Conservation (phyloP, 192 early-diverging fungal species). For the Coemansia erecta region DNA sequence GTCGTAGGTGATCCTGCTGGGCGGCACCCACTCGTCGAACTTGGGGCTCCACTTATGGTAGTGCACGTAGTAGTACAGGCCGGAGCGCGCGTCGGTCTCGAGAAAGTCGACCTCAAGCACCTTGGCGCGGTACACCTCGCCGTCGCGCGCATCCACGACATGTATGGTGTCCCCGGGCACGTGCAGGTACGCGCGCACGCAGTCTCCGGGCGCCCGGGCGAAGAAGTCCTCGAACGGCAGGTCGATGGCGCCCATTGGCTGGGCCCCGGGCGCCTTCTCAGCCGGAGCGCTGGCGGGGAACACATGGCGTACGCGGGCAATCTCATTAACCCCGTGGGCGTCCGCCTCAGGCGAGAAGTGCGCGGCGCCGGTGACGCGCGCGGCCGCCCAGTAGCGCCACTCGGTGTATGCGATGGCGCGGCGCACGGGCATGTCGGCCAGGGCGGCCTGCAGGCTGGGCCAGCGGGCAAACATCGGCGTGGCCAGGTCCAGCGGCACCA, state of each 20-base stretch:
- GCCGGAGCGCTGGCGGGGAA: too few relatives aligned
- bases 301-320: background rate
- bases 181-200: slow-evolving; percentile 37
- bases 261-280: too few relatives aligned
- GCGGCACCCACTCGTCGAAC: slow-evolving; percentile 49
- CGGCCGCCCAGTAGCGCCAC: slow-evolving; percentile 29
- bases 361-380: background rate
- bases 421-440: slow-evolving; percentile 26
- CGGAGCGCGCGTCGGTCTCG: slow-evolving; percentile 14
- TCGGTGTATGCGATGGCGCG: slow-evolving; percentile 49
- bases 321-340: background rate
- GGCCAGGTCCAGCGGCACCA: slow-evolving; percentile 23
- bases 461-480: slow-evolving; percentile 6
- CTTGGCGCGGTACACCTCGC: slow-evolving; percentile 16
- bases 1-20: slow-evolving; percentile 37
- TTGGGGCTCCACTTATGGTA: slow-evolving; percentile 37
- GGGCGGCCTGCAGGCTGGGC: background rate
- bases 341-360: too few relatives aligned
- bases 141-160: slow-evolving; percentile 35
- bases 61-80: slow-evolving; percentile 45
- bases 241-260: too few relatives aligned
- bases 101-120: slow-evolving; percentile 20
- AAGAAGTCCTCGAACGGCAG: too few relatives aligned
- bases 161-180: slow-evolving; percentile 8
- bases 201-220: slow-evolving; percentile 8